These are phyloP conservation scores for Cadophora sp. DNA, from an alignment of 2,329 filamentous ascomycete species.

Conservation along the genomic window DNA sequence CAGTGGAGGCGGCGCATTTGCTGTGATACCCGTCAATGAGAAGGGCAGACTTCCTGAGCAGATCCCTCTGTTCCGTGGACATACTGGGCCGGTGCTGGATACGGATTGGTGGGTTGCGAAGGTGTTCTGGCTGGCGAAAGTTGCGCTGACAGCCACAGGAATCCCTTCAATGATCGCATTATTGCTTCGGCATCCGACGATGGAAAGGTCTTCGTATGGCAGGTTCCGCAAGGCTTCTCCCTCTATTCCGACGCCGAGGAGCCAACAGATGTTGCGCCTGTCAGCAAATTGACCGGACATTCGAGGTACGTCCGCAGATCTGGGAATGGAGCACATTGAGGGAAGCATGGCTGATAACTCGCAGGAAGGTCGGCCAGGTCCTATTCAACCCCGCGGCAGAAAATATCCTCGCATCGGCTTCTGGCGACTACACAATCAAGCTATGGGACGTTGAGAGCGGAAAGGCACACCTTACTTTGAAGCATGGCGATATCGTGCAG, in stretches of 20 bases:
- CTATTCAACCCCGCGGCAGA: constrained; percentile 97
- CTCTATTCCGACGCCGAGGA: constrained; percentile 87
- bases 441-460: constrained; percentile 91
- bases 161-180: constrained; percentile 92
- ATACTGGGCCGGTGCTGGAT: constrained; percentile 94
- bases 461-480: constrained; percentile 75
- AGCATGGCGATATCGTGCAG: constrained; percentile 91
- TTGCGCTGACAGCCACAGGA: constrained; percentile 61
- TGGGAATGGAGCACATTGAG: neutral
- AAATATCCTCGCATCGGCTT: constrained; percentile 93
- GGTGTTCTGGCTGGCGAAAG: constrained; percentile 3
- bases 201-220: constrained; percentile 96
- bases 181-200: constrained; percentile 96
- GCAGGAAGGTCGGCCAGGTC: constrained; percentile 95
- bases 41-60: constrained; percentile 89
- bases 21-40: constrained; percentile 90
- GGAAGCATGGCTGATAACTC: constrained; percentile 38
- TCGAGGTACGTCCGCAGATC: constrained; percentile 67
- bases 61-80: constrained; percentile 93
- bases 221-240: constrained; percentile 87
- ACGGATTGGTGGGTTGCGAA: constrained; percentile 82
- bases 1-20: constrained; percentile 94
- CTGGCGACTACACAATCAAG: constrained; percentile 94
- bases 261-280: constrained; percentile 78
- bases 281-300: constrained; percentile 85